Conservation (phyloP, 371 early-diverging fungal genomes). For the Apophysomyces sp. region DNA sequence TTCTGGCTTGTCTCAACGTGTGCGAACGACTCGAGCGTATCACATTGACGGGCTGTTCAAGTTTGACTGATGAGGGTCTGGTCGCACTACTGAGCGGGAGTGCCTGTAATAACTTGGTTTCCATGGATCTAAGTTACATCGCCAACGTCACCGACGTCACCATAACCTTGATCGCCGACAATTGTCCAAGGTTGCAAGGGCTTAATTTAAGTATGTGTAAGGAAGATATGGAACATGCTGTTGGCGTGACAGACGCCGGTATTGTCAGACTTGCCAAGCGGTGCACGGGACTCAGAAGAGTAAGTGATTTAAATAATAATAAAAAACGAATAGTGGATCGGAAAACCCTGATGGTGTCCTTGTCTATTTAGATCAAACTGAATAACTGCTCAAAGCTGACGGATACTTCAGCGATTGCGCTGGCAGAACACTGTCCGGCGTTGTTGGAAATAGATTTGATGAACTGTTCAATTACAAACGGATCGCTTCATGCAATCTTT, state of each 20-base stretch:
- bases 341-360: neutral
- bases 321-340: neutral
- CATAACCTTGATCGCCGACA: conserved; percentile 33
- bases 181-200: conserved; percentile 42
- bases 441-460: conserved; percentile 61
- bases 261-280: conserved; percentile 35
- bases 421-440: conserved; percentile 52
- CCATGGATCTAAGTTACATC: conserved; percentile 46
- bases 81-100: conserved; percentile 31
- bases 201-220: conserved; percentile 43
- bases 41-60: conserved; percentile 52
- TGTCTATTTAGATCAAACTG: conserved; percentile 53
- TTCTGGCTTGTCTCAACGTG: conserved; percentile 32
- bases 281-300: conserved; percentile 41
- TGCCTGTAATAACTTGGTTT: conserved; percentile 27
- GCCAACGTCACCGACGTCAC: conserved; percentile 33
- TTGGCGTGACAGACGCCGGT: conserved; percentile 37
- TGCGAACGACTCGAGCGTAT: conserved; percentile 63
- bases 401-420: conserved; percentile 48
- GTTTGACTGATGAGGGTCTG: conserved; percentile 47
- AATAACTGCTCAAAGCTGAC: conserved; percentile 54
- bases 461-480: conserved; percentile 53
- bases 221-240: conserved; percentile 21
- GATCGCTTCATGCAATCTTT: conserved; percentile 46
- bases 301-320: conserved; percentile 15